Conservation (phyloP, 2,329 filamentous ascomycete genomes). For the Whalleya microplaca region DNA sequence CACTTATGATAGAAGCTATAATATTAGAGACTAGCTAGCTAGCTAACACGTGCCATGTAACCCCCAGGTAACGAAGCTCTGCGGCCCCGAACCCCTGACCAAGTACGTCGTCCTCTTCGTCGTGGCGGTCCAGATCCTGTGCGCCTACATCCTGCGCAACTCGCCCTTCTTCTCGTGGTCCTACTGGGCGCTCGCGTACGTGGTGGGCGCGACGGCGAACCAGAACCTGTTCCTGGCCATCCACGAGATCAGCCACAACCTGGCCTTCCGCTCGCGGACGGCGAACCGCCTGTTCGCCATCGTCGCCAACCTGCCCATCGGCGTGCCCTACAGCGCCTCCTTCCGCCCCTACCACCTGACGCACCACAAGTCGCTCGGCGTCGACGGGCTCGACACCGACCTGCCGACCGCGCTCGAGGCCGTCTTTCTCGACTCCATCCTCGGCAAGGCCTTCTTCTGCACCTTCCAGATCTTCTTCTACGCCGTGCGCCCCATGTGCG, state of each 20-base stretch:
- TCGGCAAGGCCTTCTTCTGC: conserved; percentile 98
- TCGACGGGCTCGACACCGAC: conserved; percentile 94
- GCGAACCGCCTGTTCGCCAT: conserved; percentile 88
- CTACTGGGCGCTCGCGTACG: conserved; percentile 86
- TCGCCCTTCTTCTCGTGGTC: conserved; percentile 80
- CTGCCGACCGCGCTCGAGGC: conserved; percentile 91
- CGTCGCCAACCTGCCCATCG: conserved; percentile 94
- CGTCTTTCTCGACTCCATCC: conserved; percentile 88
- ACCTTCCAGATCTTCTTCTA: conserved; percentile 99
- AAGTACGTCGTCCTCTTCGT: conserved; percentile 90
- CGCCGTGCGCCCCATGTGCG: conserved; percentile 90
- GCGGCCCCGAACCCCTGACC: conserved; percentile 91
- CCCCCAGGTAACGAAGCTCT: conserved; percentile 87
- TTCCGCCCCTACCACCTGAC: conserved; percentile 98
- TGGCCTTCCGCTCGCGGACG: conserved; percentile 81
- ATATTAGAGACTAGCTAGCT: conserved; percentile 8
- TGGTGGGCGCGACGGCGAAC: conserved; percentile 92
- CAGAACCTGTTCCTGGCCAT: conserved; percentile 99
- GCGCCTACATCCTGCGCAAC: conserved; percentile 76
- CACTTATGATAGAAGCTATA: too few relatives aligned
- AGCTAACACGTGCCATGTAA: neutral
- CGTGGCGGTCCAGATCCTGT: conserved; percentile 77
- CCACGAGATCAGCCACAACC: conserved; percentile 97
- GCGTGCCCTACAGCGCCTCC: conserved; percentile 91
- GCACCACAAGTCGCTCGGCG: conserved; percentile 97